These are phyloP conservation scores for Xylaria sp. DNA, from an alignment of 2,329 filamentous ascomycete species.

Conservation along the genomic window DNA sequence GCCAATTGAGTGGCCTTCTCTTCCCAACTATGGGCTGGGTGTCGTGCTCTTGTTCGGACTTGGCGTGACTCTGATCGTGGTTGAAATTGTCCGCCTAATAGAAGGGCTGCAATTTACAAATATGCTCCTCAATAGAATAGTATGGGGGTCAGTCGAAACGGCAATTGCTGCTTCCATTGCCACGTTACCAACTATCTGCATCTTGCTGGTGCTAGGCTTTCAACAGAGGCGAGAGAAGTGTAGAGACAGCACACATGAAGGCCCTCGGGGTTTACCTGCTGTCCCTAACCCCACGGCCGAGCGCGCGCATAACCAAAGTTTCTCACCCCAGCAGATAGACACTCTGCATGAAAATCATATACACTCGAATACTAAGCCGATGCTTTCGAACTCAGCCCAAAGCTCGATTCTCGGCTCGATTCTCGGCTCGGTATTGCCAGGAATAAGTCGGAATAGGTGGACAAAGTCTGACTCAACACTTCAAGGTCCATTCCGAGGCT, in stretches of 20 bases:
- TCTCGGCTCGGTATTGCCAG: background rate
- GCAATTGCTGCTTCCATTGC: slow-evolving; percentile 30
- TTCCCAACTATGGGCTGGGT: slow-evolving; percentile 27
- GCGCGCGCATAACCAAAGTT: background rate
- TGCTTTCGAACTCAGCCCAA: background rate
- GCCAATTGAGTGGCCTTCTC: slow-evolving; percentile 10
- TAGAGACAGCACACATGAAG: background rate
- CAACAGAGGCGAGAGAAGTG: background rate
- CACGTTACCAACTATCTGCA: slow-evolving; percentile 35
- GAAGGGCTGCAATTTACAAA: slow-evolving; percentile 20
- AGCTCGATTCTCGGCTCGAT: slow-evolving; percentile 1
- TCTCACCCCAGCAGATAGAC: background rate
- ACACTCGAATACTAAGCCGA: background rate
- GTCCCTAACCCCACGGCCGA: background rate
- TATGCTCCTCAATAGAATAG: slow-evolving; percentile 14
- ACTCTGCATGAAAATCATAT: background rate
- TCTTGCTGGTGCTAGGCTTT: slow-evolving; percentile 19
- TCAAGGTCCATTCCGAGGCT: slow-evolving; percentile 7
- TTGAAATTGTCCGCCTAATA: slow-evolving; percentile 34
- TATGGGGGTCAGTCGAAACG: slow-evolving; percentile 38
- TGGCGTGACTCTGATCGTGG: slow-evolving; percentile 29
- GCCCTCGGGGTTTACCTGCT: background rate
- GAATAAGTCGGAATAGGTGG: slow-evolving; percentile 4
- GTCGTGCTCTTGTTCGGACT: slow-evolving; percentile 21
- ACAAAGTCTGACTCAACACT: background rate